A percentile compares a stretch with the other conserved stretches of the same genome.
Conservation (phyloP, 2,329 filamentous ascomycete genomes). For the Neonectria magnoliae region DNA sequence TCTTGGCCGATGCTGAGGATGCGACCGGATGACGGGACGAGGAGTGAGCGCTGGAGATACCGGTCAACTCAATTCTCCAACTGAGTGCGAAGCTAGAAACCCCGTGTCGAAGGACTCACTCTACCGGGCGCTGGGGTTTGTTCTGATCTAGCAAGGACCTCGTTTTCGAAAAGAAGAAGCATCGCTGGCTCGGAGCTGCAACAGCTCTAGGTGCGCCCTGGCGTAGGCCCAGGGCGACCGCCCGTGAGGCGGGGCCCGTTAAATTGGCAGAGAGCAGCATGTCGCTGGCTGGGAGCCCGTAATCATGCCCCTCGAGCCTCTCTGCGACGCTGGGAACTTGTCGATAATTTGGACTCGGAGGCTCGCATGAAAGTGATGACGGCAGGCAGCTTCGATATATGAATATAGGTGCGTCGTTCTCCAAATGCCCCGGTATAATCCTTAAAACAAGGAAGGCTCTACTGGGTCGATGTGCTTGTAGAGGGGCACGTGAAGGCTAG, state of each 20-base stretch:
- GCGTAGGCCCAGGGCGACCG: not conserved
- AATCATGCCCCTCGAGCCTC: conserved; percentile 17
- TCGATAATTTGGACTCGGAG: not conserved
- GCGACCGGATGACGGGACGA: conserved; percentile 15
- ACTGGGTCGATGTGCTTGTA: not conserved
- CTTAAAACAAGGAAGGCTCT: not conserved
- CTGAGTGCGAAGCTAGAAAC: conserved; percentile 5
- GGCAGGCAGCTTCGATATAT: not conserved
- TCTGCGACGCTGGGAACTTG: not conserved
- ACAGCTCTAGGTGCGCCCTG: not conserved
- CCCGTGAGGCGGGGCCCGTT: conserved; percentile 8
- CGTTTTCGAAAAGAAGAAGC: conserved; percentile 37
- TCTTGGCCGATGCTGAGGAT: conserved; percentile 1
- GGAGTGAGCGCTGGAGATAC: conserved; percentile 2
- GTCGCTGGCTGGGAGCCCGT: conserved; percentile 16
- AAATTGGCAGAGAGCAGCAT: conserved; percentile 26
- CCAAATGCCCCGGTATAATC: conserved; percentile 11
- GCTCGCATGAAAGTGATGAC: not conserved
- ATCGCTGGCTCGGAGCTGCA: conserved; percentile 1
- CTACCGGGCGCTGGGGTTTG: conserved; percentile 11
- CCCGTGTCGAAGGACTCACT: not conserved
- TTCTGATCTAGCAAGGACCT: conserved; percentile 30
- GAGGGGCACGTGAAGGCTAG: not conserved
- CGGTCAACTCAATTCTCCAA: not conserved
- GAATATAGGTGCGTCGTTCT: not conserved